Conservation (phyloP, 177 flowering plant species). For the Vitis hybrid region DNA sequence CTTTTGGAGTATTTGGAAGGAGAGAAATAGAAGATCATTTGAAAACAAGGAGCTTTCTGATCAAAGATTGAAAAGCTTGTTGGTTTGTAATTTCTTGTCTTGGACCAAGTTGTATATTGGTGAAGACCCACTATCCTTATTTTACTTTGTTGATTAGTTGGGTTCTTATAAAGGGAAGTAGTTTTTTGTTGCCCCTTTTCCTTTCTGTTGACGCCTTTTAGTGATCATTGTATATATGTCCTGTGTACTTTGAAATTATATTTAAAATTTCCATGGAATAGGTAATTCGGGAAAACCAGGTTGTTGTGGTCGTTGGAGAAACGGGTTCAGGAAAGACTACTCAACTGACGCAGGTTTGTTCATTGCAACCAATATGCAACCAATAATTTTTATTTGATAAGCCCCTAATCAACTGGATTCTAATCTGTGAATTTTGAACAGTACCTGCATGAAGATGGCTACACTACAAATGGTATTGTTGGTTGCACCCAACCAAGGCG, state of each 20-base stretch:
- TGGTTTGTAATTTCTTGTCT: no score
- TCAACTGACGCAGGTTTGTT: slow-evolving; percentile 88
- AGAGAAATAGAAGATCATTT: no score
- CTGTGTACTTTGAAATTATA: neutral
- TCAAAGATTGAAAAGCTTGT: no score
- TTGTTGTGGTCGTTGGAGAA: slow-evolving; percentile 93
- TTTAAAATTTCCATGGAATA: slow-evolving; percentile 19
- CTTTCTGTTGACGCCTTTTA: no score
- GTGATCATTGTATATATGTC: no score
- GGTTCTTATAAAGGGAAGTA: no score
- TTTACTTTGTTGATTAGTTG: no score
- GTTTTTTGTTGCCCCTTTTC: no score
- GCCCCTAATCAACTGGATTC: neutral
- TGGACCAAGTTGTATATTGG: no score
- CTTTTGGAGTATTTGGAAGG: no score
- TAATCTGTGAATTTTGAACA: slow-evolving; percentile 26
- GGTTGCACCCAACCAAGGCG: slow-evolving; percentile 99
- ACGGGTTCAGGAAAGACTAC: slow-evolving; percentile 99
- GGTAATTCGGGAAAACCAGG: slow-evolving; percentile 96
- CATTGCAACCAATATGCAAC: neutral
- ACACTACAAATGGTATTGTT: slow-evolving; percentile 69
- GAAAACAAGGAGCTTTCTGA: no score
- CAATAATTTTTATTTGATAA: neutral
- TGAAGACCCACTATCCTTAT: no score
- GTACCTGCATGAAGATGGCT: slow-evolving; percentile 95